Evolutionary conservation across 208 protist species (phyloP), one percentile per base, ranked within the genome.

Genomic region (Leishmania arabica): DNA sequence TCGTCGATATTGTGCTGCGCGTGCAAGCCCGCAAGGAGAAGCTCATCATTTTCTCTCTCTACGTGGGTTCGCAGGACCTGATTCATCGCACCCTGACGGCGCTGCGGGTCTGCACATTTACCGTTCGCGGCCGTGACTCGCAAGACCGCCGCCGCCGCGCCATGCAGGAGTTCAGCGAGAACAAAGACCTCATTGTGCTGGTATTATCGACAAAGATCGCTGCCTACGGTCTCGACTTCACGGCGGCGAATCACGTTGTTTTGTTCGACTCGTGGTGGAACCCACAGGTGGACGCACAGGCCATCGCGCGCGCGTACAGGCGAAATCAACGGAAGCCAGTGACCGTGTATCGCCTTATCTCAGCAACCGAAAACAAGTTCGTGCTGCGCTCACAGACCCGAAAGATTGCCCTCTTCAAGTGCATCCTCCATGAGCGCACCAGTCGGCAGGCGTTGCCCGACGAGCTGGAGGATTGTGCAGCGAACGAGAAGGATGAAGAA

Each of bases 191-290:
- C 64, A 80, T 75, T 13, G 90, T 84, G 37, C 85, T 99, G 75
- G 89, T 99, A 58, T 84, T 99, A 5, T 99, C 98, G 0, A 99
- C 99, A 6, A 96, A 98, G 68, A 98, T 99, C 56, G 99, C 98
- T 31, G 99, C 99, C 11, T 94, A 99, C 24, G 99, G 99, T 40
- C 98, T 99, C 64, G 99, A 99, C 84, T 95, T 99, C 51, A 98
- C 96, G 1, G 98, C 96, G 2, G 99, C 99, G 21, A 99, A 99
- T 84, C 99, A 99, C 31, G 99, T 99, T 9, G 93, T 99, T 49
- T 94, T 99, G 45, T 99, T 99, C 86, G 99, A 99, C 82, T 96
- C 90, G n/a, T 99, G 99, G 94, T 99, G 98, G 98, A 99, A 99
- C 83, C 98, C 99, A 21, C 99, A 99, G 84, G 99, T 99, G 62